Conservation (phyloP, 768 basidiomycete genomes). For the Macrolepiota fuliginosa region DNA sequence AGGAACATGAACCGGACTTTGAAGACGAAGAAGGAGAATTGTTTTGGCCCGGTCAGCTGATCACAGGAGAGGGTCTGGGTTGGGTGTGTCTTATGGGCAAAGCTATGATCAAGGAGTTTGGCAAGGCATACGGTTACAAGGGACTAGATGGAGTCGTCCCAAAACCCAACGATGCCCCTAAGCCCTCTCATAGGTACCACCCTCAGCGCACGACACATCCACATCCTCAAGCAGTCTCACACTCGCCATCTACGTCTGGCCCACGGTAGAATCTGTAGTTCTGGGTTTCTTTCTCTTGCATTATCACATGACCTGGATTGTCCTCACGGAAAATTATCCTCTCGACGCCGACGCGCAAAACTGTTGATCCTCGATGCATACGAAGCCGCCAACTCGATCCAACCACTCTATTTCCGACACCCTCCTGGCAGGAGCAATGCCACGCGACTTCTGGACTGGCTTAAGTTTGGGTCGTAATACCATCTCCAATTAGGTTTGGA, state of each 20-base stretch:
- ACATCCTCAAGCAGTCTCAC: conserved; percentile 9
- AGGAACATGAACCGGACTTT: conserved; percentile 79
- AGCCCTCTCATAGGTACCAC: neutral
- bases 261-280: conserved; percentile 4
- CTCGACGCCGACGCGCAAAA: conserved; percentile 6
- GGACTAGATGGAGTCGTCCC: conserved; percentile 73
- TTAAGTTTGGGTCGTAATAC: neutral
- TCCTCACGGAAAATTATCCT: neutral
- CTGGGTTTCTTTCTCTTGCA: neutral
- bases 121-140: conserved; percentile 69
- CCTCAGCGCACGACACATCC: conserved; percentile 3
- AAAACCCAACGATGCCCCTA: conserved; percentile 28
- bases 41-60: conserved; percentile 77
- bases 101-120: conserved; percentile 83
- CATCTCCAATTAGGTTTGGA: conserved; percentile 10
- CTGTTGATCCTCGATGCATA: neutral
- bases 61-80: conserved; percentile 75
- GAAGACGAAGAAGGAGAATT: conserved; percentile 86
- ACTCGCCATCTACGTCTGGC: conserved; percentile 10
- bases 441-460: conserved; percentile 9
- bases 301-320: neutral
- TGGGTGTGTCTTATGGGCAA: conserved; percentile 89
- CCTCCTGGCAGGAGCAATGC: conserved; percentile 4
- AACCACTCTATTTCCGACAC: conserved; percentile 12
- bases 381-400: neutral